A percentile compares a stretch with the other conserved stretches of the same genome.
Conservation (phyloP, 192 early-diverging fungal genomes). For the Diversispora eburnea region DNA sequence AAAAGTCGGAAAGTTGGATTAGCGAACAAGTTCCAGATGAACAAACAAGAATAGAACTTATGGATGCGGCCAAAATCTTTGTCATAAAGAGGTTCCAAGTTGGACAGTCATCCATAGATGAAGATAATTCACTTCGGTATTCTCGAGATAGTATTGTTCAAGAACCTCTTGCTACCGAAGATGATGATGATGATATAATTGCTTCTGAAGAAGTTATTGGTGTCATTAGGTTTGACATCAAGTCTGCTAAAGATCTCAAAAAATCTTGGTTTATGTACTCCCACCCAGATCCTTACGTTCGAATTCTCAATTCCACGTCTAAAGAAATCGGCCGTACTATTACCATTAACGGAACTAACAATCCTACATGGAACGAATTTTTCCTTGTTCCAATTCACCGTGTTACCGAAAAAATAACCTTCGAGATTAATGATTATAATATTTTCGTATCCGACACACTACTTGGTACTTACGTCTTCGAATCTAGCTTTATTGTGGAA, state of each 20-base stretch:
- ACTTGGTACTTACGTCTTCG: conserved; percentile 7
- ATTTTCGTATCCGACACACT: conserved; percentile 3
- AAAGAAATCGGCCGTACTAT: conserved; percentile 15
- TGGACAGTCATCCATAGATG: not conserved
- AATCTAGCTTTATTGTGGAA: not conserved
- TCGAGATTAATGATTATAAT: conserved; percentile 18
- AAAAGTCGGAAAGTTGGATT: conserved; percentile 5
- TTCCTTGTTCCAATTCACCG: conserved; percentile 14
- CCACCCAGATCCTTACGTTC: conserved; percentile 23
- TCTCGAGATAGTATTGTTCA: not conserved
- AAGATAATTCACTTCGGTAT: conserved; percentile 10
- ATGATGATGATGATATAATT: not conserved
- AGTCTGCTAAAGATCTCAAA: not conserved
- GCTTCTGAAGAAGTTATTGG: conserved; percentile 5
- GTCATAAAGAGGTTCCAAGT: conserved; percentile 23
- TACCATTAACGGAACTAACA: not conserved
- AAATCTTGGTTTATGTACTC: not conserved
- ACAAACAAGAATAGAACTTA: conserved; percentile 7
- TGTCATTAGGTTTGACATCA: conserved; percentile 1
- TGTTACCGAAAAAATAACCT: conserved; percentile 9
- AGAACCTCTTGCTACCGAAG: not conserved
- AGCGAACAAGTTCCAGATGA: conserved; percentile 8
- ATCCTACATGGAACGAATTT: conserved; percentile 20
- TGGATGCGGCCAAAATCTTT: conserved; percentile 2
- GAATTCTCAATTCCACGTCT: not conserved